Conservation (phyloP, 2,329 filamentous ascomycete genomes). For the Microsporum ferrugineum region DNA sequence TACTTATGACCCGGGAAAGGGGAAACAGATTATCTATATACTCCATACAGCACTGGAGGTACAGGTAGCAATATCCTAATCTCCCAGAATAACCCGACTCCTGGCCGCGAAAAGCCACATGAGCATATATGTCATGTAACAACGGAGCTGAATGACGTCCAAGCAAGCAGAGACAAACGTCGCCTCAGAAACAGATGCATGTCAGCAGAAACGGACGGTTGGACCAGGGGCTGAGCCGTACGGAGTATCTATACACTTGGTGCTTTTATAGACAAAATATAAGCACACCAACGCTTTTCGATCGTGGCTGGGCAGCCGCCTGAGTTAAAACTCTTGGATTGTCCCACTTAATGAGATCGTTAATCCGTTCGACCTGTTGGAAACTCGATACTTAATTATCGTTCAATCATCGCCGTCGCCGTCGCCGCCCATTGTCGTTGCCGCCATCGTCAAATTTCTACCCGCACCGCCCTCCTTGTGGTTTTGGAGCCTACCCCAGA, state of each 20-base stretch:
- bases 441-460: neutral
- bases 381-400: neutral
- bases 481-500: neutral
- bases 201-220: neutral
- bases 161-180: neutral
- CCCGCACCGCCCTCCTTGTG: neutral
- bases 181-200: conserved; percentile 1
- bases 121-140: conserved; percentile 2
- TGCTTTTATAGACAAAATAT: neutral
- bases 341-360: conserved; percentile 3
- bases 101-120: neutral
- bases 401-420: neutral
- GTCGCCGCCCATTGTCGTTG: neutral
- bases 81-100: neutral
- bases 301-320: conserved; percentile 1
- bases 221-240: conserved; percentile 1
- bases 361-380: neutral
- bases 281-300: neutral
- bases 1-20: neutral
- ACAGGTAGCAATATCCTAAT: neutral
- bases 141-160: neutral
- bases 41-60: neutral
- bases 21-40: neutral
- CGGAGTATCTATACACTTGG: neutral
- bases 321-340: conserved; percentile 2